phyloP scores from a whole-genome alignment of 345 rosid genomes.

The Melaleuca alternifolia region DNA sequence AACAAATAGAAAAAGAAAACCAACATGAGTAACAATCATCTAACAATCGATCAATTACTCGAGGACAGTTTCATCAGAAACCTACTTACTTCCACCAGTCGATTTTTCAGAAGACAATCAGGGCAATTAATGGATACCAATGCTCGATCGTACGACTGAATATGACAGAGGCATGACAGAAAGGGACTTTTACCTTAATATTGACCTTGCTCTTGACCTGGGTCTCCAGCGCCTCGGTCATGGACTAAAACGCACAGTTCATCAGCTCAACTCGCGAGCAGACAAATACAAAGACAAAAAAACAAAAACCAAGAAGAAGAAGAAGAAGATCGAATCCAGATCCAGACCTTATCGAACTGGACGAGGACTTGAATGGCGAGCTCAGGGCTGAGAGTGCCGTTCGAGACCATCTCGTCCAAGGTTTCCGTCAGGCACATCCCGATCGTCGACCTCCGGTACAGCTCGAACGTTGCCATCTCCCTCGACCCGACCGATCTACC shows the following conservation, averaged over 20 bases:
- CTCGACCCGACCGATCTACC: neutral
- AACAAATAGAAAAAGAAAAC: neutral
- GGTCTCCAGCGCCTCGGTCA: constrained; percentile 90
- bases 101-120: neutral
- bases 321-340: neutral
- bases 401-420: constrained; percentile 91
- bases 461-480: constrained; percentile 90
- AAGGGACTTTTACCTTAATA: constrained; percentile 42
- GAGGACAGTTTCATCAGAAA: neutral
- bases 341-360: constrained; percentile 81
- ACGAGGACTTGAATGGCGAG: constrained; percentile 94
- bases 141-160: neutral
- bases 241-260: constrained; percentile 40
- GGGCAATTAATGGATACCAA: neutral
- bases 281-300: neutral
- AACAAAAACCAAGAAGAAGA: neutral
- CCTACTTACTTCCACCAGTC: neutral
- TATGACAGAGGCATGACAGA: neutral
- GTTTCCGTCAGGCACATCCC: constrained; percentile 98
- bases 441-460: constrained; percentile 89
- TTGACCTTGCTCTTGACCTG: constrained; percentile 93
- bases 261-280: neutral
- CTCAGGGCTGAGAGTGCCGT: constrained; percentile 85
- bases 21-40: neutral
- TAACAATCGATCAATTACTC: neutral